phyloP scores from a whole-genome alignment of 1,284 basidiomycete genomes.

The Rhodotorula sp. region DNA sequence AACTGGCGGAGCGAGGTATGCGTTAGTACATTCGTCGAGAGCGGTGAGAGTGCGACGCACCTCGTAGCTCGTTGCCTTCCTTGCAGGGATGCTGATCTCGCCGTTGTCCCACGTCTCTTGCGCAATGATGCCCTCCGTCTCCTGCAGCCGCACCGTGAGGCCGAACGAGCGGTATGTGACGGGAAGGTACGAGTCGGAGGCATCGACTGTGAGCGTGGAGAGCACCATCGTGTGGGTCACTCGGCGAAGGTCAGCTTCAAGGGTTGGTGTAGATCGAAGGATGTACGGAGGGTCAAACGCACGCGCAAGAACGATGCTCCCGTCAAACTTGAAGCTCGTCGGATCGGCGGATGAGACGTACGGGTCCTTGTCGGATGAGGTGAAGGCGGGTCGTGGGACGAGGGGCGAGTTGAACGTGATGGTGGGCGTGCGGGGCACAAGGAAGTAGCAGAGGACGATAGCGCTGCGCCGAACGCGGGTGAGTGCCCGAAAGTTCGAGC shows the following conservation, averaged over 20 bases:
- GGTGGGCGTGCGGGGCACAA: slow-evolving; percentile 25
- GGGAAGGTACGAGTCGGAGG: slow-evolving; percentile 24
- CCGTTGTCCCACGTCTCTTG: slow-evolving; percentile 11
- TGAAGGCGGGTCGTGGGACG: slow-evolving; percentile 17
- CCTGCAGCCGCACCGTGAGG: slow-evolving; percentile 21
- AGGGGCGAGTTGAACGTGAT: slow-evolving; percentile 26
- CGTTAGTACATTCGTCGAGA: background rate
- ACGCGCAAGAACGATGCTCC: slow-evolving; percentile 17
- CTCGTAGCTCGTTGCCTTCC: slow-evolving; percentile 23
- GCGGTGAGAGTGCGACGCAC: background rate
- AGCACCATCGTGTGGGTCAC: no score
- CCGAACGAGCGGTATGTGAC: slow-evolving; percentile 30
- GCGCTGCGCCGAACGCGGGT: background rate
- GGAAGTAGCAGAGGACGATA: slow-evolving; percentile 29
- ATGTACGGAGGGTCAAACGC: background rate
- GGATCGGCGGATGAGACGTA: slow-evolving; percentile 26
- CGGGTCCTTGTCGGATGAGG: slow-evolving; percentile 15
- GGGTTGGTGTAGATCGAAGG: background rate
- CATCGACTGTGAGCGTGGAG: slow-evolving; percentile 15
- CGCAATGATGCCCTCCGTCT: slow-evolving; percentile 23
- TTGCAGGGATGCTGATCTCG: slow-evolving; percentile 20
- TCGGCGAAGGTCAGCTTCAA: background rate
- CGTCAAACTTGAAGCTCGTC: slow-evolving; percentile 21
- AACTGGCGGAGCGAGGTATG: background rate
- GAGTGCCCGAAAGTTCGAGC: background rate